These are phyloP conservation scores for Leccinum pallidistipes DNA, from an alignment of 1,284 basidiomycete genomes.

Conservation along the genomic window DNA sequence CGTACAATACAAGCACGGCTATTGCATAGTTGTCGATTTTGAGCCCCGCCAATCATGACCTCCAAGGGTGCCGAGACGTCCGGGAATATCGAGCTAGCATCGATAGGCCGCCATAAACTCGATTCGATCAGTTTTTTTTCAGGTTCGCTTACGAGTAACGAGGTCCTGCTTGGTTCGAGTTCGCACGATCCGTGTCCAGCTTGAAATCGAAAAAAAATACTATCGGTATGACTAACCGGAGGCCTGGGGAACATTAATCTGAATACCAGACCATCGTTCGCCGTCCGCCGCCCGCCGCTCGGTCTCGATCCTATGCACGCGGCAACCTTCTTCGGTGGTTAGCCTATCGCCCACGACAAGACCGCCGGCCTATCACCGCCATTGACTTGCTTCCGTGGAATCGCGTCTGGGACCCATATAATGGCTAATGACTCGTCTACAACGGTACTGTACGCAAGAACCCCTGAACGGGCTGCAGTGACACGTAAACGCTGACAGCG, in stretches of 20 bases:
- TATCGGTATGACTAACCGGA: conserved; percentile 12
- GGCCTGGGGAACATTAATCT: conserved; percentile 4
- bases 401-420: conserved; percentile 16
- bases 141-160: conserved; percentile 5
- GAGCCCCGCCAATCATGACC: conserved; percentile 1
- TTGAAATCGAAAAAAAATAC: conserved; percentile 11
- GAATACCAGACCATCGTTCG: conserved; percentile 2
- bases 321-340: conserved; percentile 24
- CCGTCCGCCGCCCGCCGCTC: conserved; percentile 1
- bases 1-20: not conserved
- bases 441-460: conserved; percentile 12
- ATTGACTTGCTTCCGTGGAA: conserved; percentile 19
- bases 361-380: conserved; percentile 31
- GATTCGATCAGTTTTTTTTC: not conserved
- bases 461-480: conserved; percentile 2
- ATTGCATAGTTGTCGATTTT: not conserved
- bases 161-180: conserved; percentile 10
- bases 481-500: conserved; percentile 37
- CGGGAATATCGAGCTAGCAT: conserved; percentile 12
- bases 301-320: conserved; percentile 24
- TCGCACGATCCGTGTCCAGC: conserved; percentile 9
- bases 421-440: conserved; percentile 9
- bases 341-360: conserved; percentile 12
- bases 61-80: conserved; percentile 13
- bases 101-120: conserved; percentile 11